Evolutionary conservation across 2,329 filamentous ascomycete genomes (phyloP), one percentile per base, ranked within the genome.

Genomic region (Fusarium sp.): DNA sequence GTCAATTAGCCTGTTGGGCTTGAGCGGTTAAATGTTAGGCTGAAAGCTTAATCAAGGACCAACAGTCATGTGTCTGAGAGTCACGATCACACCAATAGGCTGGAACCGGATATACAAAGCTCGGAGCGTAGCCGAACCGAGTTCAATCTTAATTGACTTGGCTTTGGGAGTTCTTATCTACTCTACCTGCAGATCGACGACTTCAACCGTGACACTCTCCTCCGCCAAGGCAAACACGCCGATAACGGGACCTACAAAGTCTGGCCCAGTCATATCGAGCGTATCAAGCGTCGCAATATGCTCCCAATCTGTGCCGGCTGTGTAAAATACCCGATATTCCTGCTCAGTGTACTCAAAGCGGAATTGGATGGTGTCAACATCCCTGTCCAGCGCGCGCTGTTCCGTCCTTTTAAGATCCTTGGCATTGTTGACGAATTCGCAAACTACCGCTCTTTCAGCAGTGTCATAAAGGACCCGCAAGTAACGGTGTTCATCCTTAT

Each of bases 171-270:
- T 11, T 9, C 4, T 35, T 42, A 51, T 45, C 52, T 66, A 66
- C 33, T 66, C 63, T n/a, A 66, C 62, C 23, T 25, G 29, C 8
- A 66, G 23, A 37, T 66, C 62, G 4, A 15, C 27, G 19, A 66
- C 35, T 45, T 66, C 62, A 37, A 60, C 58, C 58, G 38, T 37
- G 27, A 37, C 38, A 19, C 1, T 21, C 41, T 29, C 33, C 11
- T 27, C 33, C 33, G 37, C 63, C 52, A 66, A 16, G 18, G 62
- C 52, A 19, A 66, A 66, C 2, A 60, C 44, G 15, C 63, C 63
- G 51, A 66, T 66, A 46, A 66, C 63, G 27, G 63, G 63, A 12
- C 63, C 63, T 39, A 66, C 63, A 51, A 66, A 66, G 11, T 66
- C 63, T 11, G 63, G 62, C 1, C 63, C 63, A 6, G 63, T 66